Evolutionary conservation across 345 rosid species (phyloP), one percentile per base, ranked within the genome.

Genomic region (Luvunga scandens): DNA sequence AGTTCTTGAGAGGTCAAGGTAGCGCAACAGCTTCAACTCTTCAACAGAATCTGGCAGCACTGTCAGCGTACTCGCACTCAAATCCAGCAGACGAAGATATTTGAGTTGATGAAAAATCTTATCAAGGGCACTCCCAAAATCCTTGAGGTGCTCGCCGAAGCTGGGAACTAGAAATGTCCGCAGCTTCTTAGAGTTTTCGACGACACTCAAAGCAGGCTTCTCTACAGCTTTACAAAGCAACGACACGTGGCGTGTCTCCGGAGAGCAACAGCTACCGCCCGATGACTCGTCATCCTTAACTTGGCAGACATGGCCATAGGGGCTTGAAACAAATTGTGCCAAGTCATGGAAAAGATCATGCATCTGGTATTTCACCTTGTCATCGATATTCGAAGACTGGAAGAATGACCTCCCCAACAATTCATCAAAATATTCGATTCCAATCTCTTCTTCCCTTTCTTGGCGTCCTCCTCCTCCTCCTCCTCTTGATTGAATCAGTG

Each of bases 301-400:
- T 34, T 25, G 81, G 67, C 73, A 65, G 34, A 68, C 77, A 0
- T 67, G 24, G 18, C 50, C 50, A 1, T 45, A 45, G 50, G 78
- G 77, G 50, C 71, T 62, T 6, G 87, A 82, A 77, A 84, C 39
- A 4, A 73, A 82, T 55, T 16, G 27, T 9, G 84, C 85, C 75
- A 85, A 50, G 38, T 82, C 88, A 57, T 78, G 85, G 3, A 72
- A 78, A 75, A 85, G 85, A 59, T 85, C 88, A 24, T 85, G 85
- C 84, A 82, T 82, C 31, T 30, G 79, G 36, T 78, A 80, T 34
- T 57, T 24, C 65, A 13, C 73, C 57, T 21, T 25, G 9, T 73
- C 57, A 25, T 81, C 75, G 3, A 69, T 56, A 8, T 57, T 31
- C 33, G 69, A 27, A 39, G 0, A 48, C 55, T 85, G 88, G 38